These are phyloP conservation scores for Pterocarpus macrocarpus DNA, from an alignment of 306 rosid genomes.

Conservation along the genomic window DNA sequence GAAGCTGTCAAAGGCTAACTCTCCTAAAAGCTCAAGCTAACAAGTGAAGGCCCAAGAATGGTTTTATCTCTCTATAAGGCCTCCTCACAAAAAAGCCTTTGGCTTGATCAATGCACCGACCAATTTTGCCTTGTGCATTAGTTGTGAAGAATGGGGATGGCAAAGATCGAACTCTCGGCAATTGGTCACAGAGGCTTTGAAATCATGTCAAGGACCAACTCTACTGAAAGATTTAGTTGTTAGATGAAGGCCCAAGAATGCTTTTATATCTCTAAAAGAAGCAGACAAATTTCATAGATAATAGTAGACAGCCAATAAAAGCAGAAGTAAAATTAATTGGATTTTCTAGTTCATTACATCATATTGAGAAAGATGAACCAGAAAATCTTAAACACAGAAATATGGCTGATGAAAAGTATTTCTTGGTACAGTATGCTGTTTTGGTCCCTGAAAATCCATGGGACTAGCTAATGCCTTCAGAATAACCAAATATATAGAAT, in stretches of 20 bases:
- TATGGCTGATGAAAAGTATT: slow-evolving; percentile 5
- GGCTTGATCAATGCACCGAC: neutral
- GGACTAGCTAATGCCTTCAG: slow-evolving; percentile 23
- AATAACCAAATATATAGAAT: slow-evolving; percentile 5
- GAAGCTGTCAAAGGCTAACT: slow-evolving; percentile 9
- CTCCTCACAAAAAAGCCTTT: neutral
- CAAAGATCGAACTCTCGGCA: neutral
- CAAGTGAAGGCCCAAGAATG: slow-evolving; percentile 6
- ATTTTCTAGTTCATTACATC: slow-evolving; percentile 20
- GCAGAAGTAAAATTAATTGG: neutral
- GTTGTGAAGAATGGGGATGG: neutral
- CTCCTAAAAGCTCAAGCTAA: slow-evolving; percentile 5
- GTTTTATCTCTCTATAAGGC: neutral
- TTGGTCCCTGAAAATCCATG: slow-evolving; percentile 27
- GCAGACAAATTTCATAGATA: slow-evolving; percentile 10
- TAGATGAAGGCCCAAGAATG: neutral
- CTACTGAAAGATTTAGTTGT: neutral
- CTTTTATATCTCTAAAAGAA: slow-evolving; percentile 2
- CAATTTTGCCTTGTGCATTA: neutral
- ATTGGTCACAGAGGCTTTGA: neutral
- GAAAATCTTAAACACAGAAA: slow-evolving; percentile 3
- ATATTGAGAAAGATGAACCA: slow-evolving; percentile 19
- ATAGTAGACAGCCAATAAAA: neutral
- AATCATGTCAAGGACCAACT: slow-evolving; percentile 11
- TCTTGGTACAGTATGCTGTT: neutral